phyloP scores from a whole-genome alignment of 1,284 basidiomycete species.

The Ganoderma sinense region DNA sequence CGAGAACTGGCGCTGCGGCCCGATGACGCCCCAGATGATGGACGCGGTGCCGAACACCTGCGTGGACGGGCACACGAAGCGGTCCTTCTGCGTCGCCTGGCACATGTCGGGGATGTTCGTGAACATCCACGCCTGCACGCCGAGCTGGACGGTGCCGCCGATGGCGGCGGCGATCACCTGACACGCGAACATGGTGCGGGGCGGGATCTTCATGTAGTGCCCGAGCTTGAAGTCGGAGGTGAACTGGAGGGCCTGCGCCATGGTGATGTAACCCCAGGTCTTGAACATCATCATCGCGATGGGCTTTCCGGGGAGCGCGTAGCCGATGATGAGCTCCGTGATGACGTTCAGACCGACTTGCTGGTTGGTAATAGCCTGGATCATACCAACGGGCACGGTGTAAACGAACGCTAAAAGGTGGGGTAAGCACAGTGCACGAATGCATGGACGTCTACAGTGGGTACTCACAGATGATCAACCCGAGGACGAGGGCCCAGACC shows the following conservation, averaged over 20 bases:
- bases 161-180: slow-evolving; percentile 71
- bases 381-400: slow-evolving; percentile 60
- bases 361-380: slow-evolving; percentile 62
- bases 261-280: slow-evolving; percentile 56
- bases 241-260: slow-evolving; percentile 53
- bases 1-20: slow-evolving; percentile 50
- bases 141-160: slow-evolving; percentile 69
- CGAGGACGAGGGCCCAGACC: slow-evolving; percentile 64
- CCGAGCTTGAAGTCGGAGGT: slow-evolving; percentile 77
- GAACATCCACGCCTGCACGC: slow-evolving; percentile 76
- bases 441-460: neutral
- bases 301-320: slow-evolving; percentile 54
- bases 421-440: neutral
- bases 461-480: slow-evolving; percentile 45
- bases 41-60: slow-evolving; percentile 41
- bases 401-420: slow-evolving; percentile 44
- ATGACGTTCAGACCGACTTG: slow-evolving; percentile 59
- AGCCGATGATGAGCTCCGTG: slow-evolving; percentile 58
- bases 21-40: slow-evolving; percentile 49
- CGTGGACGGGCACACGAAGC: slow-evolving; percentile 59
- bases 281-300: slow-evolving; percentile 67
- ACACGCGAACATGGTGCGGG: slow-evolving; percentile 61
- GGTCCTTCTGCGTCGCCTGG: slow-evolving; percentile 50
- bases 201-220: slow-evolving; percentile 77
- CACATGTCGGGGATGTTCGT: slow-evolving; percentile 63